A percentile compares a stretch with the other conserved stretches of the same genome.
phyloP scores from a whole-genome alignment of 78 protist species.

The Chrysochromulina parva region DNA sequence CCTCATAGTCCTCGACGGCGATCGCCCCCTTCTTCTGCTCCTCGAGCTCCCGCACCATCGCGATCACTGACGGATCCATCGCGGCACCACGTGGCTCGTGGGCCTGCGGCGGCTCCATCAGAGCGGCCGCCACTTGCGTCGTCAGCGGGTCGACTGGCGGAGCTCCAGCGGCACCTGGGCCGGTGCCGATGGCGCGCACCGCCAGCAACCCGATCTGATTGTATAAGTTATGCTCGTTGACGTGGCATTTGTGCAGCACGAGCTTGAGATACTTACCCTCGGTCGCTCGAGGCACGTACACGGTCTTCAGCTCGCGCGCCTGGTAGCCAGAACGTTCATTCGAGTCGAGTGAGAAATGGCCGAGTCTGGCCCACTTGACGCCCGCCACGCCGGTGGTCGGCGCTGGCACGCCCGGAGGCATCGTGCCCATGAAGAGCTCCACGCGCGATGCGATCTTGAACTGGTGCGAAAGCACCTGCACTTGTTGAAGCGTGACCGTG shows the following conservation, averaged over 20 bases:
- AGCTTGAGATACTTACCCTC: slow-evolving; percentile 4
- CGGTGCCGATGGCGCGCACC: neutral
- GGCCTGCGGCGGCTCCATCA: too few species aligned
- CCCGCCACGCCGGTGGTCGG: neutral
- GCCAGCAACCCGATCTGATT: slow-evolving; percentile 49
- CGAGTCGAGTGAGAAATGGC: slow-evolving; percentile 32
- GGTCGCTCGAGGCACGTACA: slow-evolving; percentile 13
- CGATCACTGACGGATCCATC: neutral
- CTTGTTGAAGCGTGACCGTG: neutral
- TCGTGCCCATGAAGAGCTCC: slow-evolving; percentile 32
- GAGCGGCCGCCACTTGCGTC: neutral
- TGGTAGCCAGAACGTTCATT: slow-evolving; percentile 27
- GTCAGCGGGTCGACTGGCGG: neutral
- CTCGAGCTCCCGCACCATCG: neutral
- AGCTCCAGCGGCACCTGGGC: neutral
- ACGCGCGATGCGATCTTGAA: slow-evolving; percentile 39
- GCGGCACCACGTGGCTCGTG: neutral
- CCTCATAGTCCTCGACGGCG: slow-evolving; percentile 47
- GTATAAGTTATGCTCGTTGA: slow-evolving; percentile 51
- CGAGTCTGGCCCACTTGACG: slow-evolving; percentile 5
- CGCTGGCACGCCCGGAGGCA: neutral
- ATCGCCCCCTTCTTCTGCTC: slow-evolving; percentile 16
- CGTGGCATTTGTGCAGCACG: slow-evolving; percentile 47
- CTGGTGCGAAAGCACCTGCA: slow-evolving; percentile 51
- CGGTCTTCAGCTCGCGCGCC: slow-evolving; percentile 62